Conservation (phyloP, 768 basidiomycete genomes). For the Aureoboletus auriporus region DNA sequence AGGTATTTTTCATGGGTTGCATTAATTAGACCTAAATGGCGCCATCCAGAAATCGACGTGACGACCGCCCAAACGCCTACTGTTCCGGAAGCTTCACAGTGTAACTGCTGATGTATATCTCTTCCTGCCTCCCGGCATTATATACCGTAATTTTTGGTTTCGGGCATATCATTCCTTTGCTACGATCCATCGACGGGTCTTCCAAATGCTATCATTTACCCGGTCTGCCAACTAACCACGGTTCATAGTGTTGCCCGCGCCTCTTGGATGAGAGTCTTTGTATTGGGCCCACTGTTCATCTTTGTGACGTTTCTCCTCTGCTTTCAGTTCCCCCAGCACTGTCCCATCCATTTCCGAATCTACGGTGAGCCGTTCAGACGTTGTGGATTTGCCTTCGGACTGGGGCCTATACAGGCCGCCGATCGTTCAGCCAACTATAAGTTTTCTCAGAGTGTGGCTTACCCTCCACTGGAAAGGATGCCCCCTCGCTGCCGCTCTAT, state of each 20-base stretch:
- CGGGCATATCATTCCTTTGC: conserved; percentile 18
- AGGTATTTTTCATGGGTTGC: conserved; percentile 10
- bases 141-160: conserved; percentile 28
- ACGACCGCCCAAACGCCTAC: conserved; percentile 64
- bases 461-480: conserved; percentile 87
- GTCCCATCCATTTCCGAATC: conserved; percentile 88
- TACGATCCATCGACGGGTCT: conserved; percentile 6
- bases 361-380: conserved; percentile 71
- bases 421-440: conserved; percentile 5
- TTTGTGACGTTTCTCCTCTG: conserved; percentile 73
- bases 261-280: conserved; percentile 80
- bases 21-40: conserved; percentile 3
- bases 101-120: conserved; percentile 58
- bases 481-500: conserved; percentile 82
- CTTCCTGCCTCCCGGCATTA: conserved; percentile 10
- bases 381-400: conserved; percentile 62
- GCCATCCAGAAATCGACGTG: conserved; percentile 80
- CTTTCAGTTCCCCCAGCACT: conserved; percentile 56
- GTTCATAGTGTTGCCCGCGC: conserved; percentile 98
- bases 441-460: conserved; percentile 27
- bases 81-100: conserved; percentile 83
- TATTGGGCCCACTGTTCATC: conserved; percentile 91
- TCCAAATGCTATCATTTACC: conserved; percentile 7
- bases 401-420: conserved; percentile 46
- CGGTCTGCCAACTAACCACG: conserved; percentile 45